Percentiles rank a stretch among this genome's conserved stretches.
Conservation (phyloP, 345 rosid genomes). For the Brassica rapa region DNA sequence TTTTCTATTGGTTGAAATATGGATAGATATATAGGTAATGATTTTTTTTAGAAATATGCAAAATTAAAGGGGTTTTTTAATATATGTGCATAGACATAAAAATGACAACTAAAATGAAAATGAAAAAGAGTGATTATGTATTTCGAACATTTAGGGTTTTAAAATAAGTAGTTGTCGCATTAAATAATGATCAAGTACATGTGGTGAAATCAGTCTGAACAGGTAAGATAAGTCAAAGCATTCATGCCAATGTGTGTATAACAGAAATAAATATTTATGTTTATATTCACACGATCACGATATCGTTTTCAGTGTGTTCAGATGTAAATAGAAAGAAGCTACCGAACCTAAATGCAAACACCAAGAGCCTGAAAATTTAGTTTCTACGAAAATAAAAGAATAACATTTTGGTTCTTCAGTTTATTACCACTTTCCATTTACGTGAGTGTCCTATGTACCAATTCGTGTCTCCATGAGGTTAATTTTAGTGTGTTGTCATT, state of each 20-base stretch:
- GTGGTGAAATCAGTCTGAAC: constrained; percentile 14
- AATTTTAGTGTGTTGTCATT: constrained; percentile 23
- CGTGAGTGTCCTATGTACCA: constrained; percentile 40
- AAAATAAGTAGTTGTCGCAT: not conserved
- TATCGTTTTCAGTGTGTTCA: constrained; percentile 5
- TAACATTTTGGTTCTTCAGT: constrained; percentile 4
- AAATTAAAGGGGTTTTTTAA: no score
- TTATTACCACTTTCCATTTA: constrained; percentile 36
- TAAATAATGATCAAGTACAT: constrained; percentile 23
- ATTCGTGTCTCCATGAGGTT: constrained; percentile 27
- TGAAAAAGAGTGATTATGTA: not conserved
- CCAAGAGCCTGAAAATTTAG: not conserved
- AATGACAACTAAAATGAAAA: no score
- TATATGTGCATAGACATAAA: no score
- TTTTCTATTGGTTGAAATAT: no score
- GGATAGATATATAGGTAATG: no score
- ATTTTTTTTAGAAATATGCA: no score
- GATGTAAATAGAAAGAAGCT: constrained; percentile 2
- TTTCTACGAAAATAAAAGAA: not conserved
- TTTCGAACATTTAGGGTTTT: constrained; percentile 2
- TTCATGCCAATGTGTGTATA: constrained; percentile 4
- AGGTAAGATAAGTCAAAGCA: constrained; percentile 25
- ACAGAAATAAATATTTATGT: not conserved
- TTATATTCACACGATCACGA: constrained; percentile 19
- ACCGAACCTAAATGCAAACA: not conserved